Evolutionary conservation across 805 yeast species (phyloP).

Genomic region (Wickerhamiella galacta): DNA sequence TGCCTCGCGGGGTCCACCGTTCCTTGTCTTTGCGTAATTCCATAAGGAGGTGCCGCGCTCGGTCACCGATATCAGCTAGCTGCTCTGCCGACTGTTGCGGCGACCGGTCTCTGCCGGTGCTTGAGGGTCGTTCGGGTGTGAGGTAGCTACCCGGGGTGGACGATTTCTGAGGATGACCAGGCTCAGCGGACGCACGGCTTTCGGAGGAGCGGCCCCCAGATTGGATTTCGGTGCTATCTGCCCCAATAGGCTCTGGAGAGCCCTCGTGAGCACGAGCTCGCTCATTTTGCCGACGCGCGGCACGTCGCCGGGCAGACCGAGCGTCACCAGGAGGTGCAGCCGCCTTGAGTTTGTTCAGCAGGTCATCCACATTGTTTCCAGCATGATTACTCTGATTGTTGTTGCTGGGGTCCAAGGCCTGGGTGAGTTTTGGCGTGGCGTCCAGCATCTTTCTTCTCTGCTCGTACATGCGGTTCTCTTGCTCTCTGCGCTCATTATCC

Average conservation of each 20-base stretch:
- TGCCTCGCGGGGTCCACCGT: conserved; percentile 1
- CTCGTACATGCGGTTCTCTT: conserved; percentile 62
- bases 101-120: conserved; percentile 11
- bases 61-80: conserved; percentile 32
- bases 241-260: neutral
- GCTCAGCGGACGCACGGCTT: neutral
- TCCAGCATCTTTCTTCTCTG: conserved; percentile 51
- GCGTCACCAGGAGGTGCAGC: conserved; percentile 69
- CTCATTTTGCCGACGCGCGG: conserved; percentile 23
- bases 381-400: conserved; percentile 17
- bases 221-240: neutral
- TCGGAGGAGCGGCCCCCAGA: neutral
- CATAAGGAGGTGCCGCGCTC: conserved; percentile 48
- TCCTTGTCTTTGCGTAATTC: conserved; percentile 32
- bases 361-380: conserved; percentile 59
- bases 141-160: conserved; percentile 1
- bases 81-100: conserved; percentile 11
- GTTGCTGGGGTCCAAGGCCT: conserved; percentile 4
- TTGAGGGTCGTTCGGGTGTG: conserved; percentile 2
- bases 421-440: conserved; percentile 25
- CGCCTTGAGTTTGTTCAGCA: conserved; percentile 72
- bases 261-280: neutral
- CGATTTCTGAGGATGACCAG: neutral
- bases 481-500: conserved; percentile 69
- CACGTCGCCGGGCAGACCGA: conserved; percentile 65